These are phyloP conservation scores for Xylaria bambusicola DNA, from an alignment of 495 filamentous ascomycete genomes.

Conservation along the genomic window DNA sequence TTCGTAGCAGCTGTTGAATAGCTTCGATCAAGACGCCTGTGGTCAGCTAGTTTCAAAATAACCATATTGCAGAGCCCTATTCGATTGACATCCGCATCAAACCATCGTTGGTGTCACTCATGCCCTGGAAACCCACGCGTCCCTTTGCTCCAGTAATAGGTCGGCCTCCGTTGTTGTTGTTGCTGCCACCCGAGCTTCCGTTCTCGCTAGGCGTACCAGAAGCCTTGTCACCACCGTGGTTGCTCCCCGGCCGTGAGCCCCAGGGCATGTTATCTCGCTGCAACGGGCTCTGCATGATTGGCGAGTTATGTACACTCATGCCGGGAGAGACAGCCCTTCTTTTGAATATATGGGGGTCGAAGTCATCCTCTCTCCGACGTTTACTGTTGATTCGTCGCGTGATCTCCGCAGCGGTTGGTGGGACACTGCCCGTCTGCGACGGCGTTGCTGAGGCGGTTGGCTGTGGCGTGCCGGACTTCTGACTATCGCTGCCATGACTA, in stretches of 20 bases:
- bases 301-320: constrained; percentile 82
- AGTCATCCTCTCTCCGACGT: constrained; percentile 85
- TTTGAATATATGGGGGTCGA: constrained; percentile 88
- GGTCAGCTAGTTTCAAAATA: background rate
- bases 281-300: constrained; percentile 79
- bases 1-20: background rate
- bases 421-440: constrained; percentile 32
- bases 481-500: constrained; percentile 23
- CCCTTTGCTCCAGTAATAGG: constrained; percentile 30
- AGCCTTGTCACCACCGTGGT: constrained; percentile 52
- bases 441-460: constrained; percentile 43
- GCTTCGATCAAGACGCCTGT: background rate
- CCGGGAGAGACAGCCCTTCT: constrained; percentile 90
- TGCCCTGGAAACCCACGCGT: constrained; percentile 87
- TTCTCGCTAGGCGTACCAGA: constrained; percentile 45
- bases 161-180: constrained; percentile 25
- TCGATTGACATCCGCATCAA: constrained; percentile 98
- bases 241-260: constrained; percentile 67
- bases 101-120: constrained; percentile 93
- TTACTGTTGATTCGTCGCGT: constrained; percentile 70
- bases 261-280: constrained; percentile 70
- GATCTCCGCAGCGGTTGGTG: constrained; percentile 64
- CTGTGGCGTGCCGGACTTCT: constrained; percentile 43
- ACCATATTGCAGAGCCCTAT: constrained; percentile 30
- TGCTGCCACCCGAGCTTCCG: constrained; percentile 34